Percentiles rank a stretch among this genome's conserved stretches.
These are phyloP conservation scores for Penicillium nordicum DNA, from an alignment of 2,329 filamentous ascomycete species.

Conservation along the genomic window DNA sequence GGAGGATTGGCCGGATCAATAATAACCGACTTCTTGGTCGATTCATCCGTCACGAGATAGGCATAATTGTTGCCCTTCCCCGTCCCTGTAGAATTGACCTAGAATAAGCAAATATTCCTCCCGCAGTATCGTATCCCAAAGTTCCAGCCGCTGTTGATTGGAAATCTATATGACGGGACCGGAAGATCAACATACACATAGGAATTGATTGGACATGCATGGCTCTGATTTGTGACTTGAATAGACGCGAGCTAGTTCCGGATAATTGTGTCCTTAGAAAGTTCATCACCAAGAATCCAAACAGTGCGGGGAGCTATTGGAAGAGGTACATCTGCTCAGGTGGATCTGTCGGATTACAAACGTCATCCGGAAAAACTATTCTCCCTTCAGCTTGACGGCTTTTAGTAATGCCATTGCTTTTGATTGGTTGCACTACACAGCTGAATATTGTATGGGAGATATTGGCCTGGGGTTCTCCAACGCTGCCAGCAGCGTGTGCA, in stretches of 20 bases:
- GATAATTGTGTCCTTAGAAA: conserved; percentile 26
- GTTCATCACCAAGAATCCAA: conserved; percentile 26
- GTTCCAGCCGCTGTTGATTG: not conserved
- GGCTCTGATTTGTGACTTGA: conserved; percentile 23
- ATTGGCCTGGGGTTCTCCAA: not conserved
- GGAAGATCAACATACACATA: conserved; percentile 45
- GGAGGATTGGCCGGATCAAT: conserved; percentile 52
- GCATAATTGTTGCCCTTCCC: conserved; percentile 51
- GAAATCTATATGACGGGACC: not conserved
- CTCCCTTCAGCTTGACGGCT: not conserved
- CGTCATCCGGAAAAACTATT: conserved; percentile 18
- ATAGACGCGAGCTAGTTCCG: conserved; percentile 5
- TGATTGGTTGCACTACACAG: conserved; percentile 5
- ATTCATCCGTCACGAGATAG: conserved; percentile 50
- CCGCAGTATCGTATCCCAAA: not conserved
- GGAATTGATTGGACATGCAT: conserved; percentile 55
- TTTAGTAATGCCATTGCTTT: conserved; percentile 11
- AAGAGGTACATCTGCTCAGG: not conserved
- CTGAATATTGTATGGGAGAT: not conserved
- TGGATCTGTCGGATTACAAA: conserved; percentile 13
- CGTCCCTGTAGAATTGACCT: conserved; percentile 25
- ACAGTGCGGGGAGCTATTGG: conserved; percentile 16
- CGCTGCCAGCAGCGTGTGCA: conserved; percentile 22
- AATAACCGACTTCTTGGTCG: conserved; percentile 49
- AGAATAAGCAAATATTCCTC: conserved; percentile 1